Evolutionary conservation across 306 rosid genomes (phyloP), one percentile per base, ranked within the genome.

Genomic region (Gleditsia sinensis): DNA sequence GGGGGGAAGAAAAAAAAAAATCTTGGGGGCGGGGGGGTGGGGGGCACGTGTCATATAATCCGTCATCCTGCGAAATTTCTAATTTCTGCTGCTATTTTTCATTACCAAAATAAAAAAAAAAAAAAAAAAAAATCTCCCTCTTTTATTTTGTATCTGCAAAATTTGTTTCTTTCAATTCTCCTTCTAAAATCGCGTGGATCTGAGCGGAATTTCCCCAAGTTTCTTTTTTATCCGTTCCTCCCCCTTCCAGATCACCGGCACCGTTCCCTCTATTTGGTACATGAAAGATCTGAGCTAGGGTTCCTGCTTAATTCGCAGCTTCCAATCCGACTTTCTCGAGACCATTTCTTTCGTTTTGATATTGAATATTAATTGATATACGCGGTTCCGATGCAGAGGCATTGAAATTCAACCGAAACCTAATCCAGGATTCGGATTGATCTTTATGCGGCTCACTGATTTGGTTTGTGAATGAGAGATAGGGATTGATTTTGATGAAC

Each of bases 221-320:
- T 50, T 48, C 51, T 28, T n/a, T 20, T 6, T 69, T 51, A 21
- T 30, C 65, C 42, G 2, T 34, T 64, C 56, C 71, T 53, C 36
- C 68, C 36, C 68, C 67, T 56, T 20, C 62, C 78, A 84, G 45
- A 84, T 79, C 89, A 75, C 75, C 64, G 25, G 65, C 65, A 58
- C 71, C 65, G 28, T 56, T 77, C 37, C 11, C 71, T 45, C 61
- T 6, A 17, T 25, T 17, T 32, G 48, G 46, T 32, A 39, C 5
- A 39, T 14, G 6, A 45, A 59, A 78, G 84, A 85, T 88, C 88
- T 83, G 86, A 85, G 85, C 89, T 83, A 81, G 87, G 87, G 88
- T 85, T 81, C 76, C 71, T 21, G 13, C 82, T 72, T 10, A 76
- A 72, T 81, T 40, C 65, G 34, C 48, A 63, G 71, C 86, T 79